These are phyloP conservation scores for Balakata baccata DNA, from an alignment of 345 rosid species.

Conservation along the genomic window DNA sequence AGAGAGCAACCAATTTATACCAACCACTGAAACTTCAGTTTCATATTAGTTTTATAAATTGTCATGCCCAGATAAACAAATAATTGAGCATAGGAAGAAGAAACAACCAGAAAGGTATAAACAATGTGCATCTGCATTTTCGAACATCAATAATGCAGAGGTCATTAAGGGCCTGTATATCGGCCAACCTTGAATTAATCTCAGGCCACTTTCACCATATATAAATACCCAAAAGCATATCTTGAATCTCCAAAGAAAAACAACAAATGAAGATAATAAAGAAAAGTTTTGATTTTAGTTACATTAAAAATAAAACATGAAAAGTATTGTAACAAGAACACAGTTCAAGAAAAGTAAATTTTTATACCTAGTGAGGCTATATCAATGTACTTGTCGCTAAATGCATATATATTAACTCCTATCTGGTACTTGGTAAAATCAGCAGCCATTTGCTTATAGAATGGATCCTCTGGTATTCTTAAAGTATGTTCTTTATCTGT, in stretches of 20 bases:
- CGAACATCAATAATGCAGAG: background rate
- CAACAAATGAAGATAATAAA: background rate
- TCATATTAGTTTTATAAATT: background rate
- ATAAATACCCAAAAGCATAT: constrained; percentile 1
- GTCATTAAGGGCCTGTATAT: background rate
- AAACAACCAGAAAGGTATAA: background rate
- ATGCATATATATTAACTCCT: constrained; percentile 84
- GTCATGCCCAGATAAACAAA: background rate
- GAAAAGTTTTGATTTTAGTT: background rate
- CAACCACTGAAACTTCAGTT: background rate
- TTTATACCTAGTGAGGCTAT: constrained; percentile 86
- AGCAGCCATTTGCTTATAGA: constrained; percentile 98
- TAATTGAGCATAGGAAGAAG: background rate
- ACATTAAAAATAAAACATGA: background rate
- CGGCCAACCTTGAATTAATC: background rate
- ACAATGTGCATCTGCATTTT: background rate
- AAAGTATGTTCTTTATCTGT: constrained; percentile 84
- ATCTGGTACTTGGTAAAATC: constrained; percentile 96
- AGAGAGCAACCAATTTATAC: constrained; percentile 8
- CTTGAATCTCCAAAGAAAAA: background rate
- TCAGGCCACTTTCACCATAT: background rate
- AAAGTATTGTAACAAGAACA: constrained; percentile 44
- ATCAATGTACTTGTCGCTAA: constrained; percentile 87
- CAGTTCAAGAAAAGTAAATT: background rate
- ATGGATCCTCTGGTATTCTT: constrained; percentile 87